phyloP scores from a whole-genome alignment of 345 rosid species.

The Brassica carinata region DNA sequence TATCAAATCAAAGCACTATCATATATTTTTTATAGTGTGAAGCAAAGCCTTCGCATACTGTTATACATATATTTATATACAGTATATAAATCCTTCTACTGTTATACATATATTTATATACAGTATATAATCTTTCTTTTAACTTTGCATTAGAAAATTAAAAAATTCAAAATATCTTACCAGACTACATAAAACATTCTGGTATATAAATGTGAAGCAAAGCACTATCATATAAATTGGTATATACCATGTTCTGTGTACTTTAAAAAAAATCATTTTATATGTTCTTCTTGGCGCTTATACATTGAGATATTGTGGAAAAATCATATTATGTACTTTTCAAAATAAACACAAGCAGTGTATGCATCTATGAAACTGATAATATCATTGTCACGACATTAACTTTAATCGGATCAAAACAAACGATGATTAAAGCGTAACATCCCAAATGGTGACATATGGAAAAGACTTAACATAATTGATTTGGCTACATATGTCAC shows the following conservation, averaged over 20 bases:
- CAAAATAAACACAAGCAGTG: neutral
- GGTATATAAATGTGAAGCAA: neutral
- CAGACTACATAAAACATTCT: neutral
- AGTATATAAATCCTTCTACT: too few relatives aligned
- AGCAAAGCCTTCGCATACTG: neutral
- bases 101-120: too few relatives aligned
- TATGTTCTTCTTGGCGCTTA: neutral
- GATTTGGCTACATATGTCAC: too few relatives aligned
- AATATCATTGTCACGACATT: neutral
- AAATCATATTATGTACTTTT: neutral
- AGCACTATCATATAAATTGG: neutral
- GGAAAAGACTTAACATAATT: too few relatives aligned
- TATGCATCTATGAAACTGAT: neutral
- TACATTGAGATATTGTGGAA: neutral
- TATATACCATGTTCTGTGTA: neutral
- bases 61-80: too few relatives aligned
- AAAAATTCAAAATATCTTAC: neutral
- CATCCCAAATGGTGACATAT: too few relatives aligned
- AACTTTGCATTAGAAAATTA: neutral
- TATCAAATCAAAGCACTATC: neutral
- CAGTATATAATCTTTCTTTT: neutral
- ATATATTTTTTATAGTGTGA: neutral
- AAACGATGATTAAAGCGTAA: too few relatives aligned
- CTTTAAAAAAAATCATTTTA: too few relatives aligned
- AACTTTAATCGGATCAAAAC: too few relatives aligned